A percentile compares a stretch with the other conserved stretches of the same genome.
Conservation (phyloP, 2,329 filamentous ascomycete species). For the Stachybotrys echinatus region DNA sequence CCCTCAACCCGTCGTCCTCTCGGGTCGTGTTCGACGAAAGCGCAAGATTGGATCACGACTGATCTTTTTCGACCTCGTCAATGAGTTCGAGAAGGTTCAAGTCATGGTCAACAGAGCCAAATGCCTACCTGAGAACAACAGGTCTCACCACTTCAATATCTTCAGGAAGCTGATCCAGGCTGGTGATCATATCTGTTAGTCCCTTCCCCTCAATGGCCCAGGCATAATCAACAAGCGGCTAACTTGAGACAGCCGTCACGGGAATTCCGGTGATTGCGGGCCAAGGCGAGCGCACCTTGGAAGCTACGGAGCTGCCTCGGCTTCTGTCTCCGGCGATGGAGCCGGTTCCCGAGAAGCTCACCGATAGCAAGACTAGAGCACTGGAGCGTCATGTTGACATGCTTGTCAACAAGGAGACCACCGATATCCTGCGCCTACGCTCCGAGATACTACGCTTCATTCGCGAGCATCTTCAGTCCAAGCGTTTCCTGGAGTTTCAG, state of each 20-base stretch:
- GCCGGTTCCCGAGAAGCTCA: constrained; percentile 66
- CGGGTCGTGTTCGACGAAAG: constrained; percentile 67
- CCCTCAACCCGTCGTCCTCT: constrained; percentile 19
- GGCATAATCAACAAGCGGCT: constrained; percentile 15
- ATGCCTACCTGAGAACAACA: constrained; percentile 26
- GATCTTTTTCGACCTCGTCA: constrained; percentile 75
- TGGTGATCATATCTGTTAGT: constrained; percentile 79
- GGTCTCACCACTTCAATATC: constrained; percentile 45
- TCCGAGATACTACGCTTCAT: constrained; percentile 70
- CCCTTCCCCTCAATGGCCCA: constrained; percentile 16
- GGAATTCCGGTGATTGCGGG: constrained; percentile 66
- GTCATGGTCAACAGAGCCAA: constrained; percentile 65
- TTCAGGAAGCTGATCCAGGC: constrained; percentile 64
- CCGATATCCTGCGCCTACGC: constrained; percentile 68
- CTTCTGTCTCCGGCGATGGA: constrained; percentile 76
- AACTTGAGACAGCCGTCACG: constrained; percentile 49
- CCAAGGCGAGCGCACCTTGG: constrained; percentile 71
- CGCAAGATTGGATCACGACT: constrained; percentile 72
- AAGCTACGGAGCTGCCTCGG: constrained; percentile 61
- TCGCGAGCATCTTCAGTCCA: constrained; percentile 65
- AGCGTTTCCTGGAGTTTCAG: constrained; percentile 78
- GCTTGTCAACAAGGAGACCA: constrained; percentile 64
- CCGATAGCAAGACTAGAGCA: constrained; percentile 66
- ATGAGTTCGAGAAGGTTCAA: constrained; percentile 70
- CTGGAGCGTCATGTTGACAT: constrained; percentile 82